Conservation (phyloP, 164 flowering plant species). For the Magnolia sinica region DNA sequence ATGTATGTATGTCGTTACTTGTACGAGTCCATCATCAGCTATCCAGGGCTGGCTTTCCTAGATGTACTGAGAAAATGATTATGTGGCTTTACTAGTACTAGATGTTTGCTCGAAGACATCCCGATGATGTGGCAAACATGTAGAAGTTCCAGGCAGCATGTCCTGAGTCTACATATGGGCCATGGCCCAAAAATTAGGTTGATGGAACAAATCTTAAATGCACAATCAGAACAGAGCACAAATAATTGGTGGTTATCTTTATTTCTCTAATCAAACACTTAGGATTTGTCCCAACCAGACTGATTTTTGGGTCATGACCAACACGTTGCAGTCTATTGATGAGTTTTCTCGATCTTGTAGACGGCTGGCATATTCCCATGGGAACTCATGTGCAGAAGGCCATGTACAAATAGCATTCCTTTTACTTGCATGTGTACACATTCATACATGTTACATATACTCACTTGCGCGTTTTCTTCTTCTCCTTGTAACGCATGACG, state of each 20-base stretch:
- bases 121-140: not conserved
- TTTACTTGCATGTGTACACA: not conserved
- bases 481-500: slow-evolving; percentile 81
- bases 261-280: not conserved
- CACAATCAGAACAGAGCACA: not conserved
- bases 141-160: not conserved
- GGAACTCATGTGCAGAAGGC: not conserved
- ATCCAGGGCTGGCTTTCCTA: not conserved
- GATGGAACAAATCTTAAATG: not conserved
- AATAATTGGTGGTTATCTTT: no score
- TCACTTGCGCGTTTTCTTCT: slow-evolving; percentile 79
- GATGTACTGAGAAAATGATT: not conserved
- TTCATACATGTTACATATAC: slow-evolving; percentile 15
- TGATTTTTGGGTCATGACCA: not conserved
- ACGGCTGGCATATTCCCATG: not conserved
- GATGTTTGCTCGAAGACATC: not conserved
- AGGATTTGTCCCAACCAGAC: not conserved
- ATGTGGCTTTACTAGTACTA: not conserved
- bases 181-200: not conserved
- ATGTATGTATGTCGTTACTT: not conserved
- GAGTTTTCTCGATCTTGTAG: not conserved
- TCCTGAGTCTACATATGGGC: not conserved
- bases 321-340: not conserved
- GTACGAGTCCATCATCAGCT: not conserved
- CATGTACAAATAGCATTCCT: not conserved